A percentile compares a stretch with the other conserved stretches of the same genome.
phyloP scores from a whole-genome alignment of 139 green algal species.

The Chlamydomonas sp. region DNA sequence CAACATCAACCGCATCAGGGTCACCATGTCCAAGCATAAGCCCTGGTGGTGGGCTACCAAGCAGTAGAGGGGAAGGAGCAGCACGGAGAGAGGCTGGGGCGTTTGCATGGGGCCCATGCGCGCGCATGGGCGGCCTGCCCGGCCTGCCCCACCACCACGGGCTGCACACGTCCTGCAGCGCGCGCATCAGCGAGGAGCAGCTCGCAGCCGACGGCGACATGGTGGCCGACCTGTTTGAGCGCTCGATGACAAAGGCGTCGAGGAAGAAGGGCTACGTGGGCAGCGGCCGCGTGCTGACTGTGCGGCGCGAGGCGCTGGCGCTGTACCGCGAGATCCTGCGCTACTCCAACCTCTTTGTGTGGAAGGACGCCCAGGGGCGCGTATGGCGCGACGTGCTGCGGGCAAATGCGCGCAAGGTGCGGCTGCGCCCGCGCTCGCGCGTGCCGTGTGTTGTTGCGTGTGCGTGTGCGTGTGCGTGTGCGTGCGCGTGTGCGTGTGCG shows the following conservation, averaged over 20 bases:
- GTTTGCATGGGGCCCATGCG: too few relatives aligned
- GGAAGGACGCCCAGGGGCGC: constrained; percentile 45
- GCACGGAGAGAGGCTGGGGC: too few relatives aligned
- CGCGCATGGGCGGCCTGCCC: too few relatives aligned
- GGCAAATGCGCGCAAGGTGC: constrained; percentile 32
- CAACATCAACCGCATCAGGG: too few relatives aligned
- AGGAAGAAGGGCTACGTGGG: constrained; percentile 24
- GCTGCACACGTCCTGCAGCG: background rate
- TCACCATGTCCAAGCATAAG: too few relatives aligned
- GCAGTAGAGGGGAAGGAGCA: too few relatives aligned
- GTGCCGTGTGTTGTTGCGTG: too few relatives aligned
- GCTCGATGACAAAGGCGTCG: constrained; percentile 22
- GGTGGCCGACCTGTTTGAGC: constrained; percentile 38
- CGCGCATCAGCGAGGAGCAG: constrained; percentile 26
- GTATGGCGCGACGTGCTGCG: constrained; percentile 52
- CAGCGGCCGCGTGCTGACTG: constrained; percentile 30
- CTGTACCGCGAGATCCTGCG: constrained; percentile 54
- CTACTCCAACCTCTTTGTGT: constrained; percentile 54
- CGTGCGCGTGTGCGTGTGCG: background rate
- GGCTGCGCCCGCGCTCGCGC: background rate
- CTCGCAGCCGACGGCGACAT: constrained; percentile 28
- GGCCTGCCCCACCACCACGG: background rate
- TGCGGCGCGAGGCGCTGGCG: constrained; percentile 40
- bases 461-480: background rate
- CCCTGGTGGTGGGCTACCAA: too few relatives aligned